Evolutionary conservation across 257 asterid species (phyloP), one percentile per base, ranked within the genome.

Genomic region (Solanum virginianum): DNA sequence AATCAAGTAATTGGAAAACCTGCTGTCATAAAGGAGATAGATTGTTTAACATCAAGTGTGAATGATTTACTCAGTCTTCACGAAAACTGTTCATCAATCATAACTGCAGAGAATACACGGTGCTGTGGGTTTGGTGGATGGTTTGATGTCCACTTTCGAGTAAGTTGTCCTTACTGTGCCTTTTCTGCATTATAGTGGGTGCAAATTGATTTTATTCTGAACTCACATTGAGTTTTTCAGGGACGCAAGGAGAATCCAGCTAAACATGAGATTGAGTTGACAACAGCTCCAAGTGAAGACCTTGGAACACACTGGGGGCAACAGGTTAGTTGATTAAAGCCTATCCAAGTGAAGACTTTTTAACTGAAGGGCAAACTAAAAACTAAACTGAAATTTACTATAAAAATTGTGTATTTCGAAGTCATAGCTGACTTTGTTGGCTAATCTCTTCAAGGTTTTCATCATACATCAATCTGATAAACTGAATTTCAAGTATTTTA

Each of bases 81-180:
- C 60, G 90, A 96, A 77, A 92, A 91, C 84, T 45, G 91, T 82
- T 94, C 94, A n/a, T 91, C 97, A 62, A 88, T 94, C 77, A 89
- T 97, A 86, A 94, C 94, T 62, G 89, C 89, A 71, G 97, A 94
- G 71, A 83, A 83, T 32, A 83, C 94, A 53, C 91, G 93, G 85
- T 88, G 95, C n/a, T 91, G 95, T 80, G 99, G 98, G n/a, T 92
- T 91, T 90, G 95, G 90, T 86, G 98, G 99, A 87, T 97, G 99
- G 99, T 97, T 97, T 88, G 99, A 97, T 87, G 99, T 97, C 91
- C 99, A 95, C 87, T 97, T 97, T 87, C 92, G 94, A 88, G 99
- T 95, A 88, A 93, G 97, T 88, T 49, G 80, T 83, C 70, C 84
- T 85, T 71, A 54, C 32, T 22, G 43, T 54, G 47, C 60, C 41